Base-by-base conservation (phyloP, 768 basidiomycete genomes). In the Lentinus brumalis region DNA sequence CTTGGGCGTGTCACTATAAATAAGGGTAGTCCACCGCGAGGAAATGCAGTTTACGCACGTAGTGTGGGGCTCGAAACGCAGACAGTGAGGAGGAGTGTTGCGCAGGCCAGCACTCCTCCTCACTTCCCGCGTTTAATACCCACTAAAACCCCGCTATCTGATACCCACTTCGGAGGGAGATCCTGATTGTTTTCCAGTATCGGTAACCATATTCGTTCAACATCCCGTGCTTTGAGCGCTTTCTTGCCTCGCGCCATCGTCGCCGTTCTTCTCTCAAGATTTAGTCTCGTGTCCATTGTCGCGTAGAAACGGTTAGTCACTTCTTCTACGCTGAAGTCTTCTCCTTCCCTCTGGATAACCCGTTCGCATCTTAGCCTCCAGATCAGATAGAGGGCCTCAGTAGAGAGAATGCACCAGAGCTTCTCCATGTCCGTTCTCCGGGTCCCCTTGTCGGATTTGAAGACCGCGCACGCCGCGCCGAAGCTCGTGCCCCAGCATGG, bases 31-130 rank as follows among this genome's bases (percentile, higher is more conserved):
- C 10, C 21, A 18, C 45, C 45, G 45, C 16, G 52, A 40, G 52
- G 52, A 53, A 53, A 53, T 53, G 52, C 52, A 8, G n/a, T 39
- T 53, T 53, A 53, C 52, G 52, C 52, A 53, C 38, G n/a, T 2
- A 18, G 52, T 53, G 52, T 53, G 52, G 52, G 52, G 40, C 52
- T 53, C 52, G 41, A 14, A 15, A 15, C 3, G 18, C 1, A n/a
- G 8, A 5, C n/a, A 21, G 9, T 31, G n/a, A 29, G 45, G 4
- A 5, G 18, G 54, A 4, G 42, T 32, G 10, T 14, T 9, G 41
- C 42, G 8, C n/a, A 11, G 11, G 15, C 26, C 5, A n/a, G n/a
- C n/a, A n/a, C n/a, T 10, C 32, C 10, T 41, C 42, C 2, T 12
- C 40, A 56, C 4, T 16, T 10, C 2, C 54, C 54, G 7, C 54